Base-by-base conservation (phyloP, 2,329 filamentous ascomycete genomes). In the Xylariaceae sp. region DNA sequence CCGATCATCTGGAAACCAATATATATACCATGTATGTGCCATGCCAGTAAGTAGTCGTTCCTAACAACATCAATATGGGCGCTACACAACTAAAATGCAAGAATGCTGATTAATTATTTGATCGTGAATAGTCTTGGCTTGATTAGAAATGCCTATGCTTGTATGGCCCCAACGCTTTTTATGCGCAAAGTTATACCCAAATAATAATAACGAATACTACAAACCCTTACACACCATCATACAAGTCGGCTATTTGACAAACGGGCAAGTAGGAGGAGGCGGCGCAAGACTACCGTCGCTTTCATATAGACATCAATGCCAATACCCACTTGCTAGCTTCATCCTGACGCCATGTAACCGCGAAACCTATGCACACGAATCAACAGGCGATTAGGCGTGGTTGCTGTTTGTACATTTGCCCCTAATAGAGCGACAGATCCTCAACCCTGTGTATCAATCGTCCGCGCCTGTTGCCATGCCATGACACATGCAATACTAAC, bases 401-500 rank as follows among this genome's bases (percentile, higher is more conserved):
- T 20, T 16, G 32, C 39, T 10, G 16, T 5, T 40, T 11, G 43
- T 36, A 33, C 27, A 32, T 16, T 35, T 43, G 32, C 29, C 40
- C 16, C 15, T 1, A 27, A 27, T 39, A 37, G 16, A 45, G 23
- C 37, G 10, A 35, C 30, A 23, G 32, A 26, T 51, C 33, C 23
- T 42, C 23, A 36, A 33, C 37, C 35, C 26, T 33, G 44, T 49
- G 41, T 55, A 46, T 41, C 43, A 46, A 29, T 43, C 39, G 44
- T 47, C 37, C 33, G 46, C 36, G 29, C 50, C 44, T 24, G 15
- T 21, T 50, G 49, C 42, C 46, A 50, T 57, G 46, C 37, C 47
- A 48, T 48, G 45, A 23, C 42, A 50, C 44, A 44, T 50, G 41
- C 42, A 46, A 49, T 47, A 41, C 42, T 47, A 41, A 43, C 29